These are phyloP conservation scores for Dactylellina leptospora DNA, from an alignment of 2,329 filamentous ascomycete genomes.

Conservation along the genomic window DNA sequence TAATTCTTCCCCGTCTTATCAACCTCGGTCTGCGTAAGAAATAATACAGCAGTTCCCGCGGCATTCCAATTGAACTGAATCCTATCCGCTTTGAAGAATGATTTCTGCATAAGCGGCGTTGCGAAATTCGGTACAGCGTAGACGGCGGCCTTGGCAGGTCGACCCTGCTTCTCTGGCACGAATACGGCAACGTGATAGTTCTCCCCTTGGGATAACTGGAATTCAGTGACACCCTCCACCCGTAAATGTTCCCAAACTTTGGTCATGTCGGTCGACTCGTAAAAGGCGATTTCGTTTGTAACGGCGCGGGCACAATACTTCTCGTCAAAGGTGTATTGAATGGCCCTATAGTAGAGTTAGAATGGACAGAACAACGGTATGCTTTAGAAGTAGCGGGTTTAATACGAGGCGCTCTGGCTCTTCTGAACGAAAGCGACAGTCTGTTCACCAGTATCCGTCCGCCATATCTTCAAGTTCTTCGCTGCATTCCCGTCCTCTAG, in stretches of 20 bases:
- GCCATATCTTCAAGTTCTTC: slow-evolving; percentile 98
- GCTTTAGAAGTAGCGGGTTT: background rate
- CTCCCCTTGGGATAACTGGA: slow-evolving; percentile 87
- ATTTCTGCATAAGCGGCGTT: slow-evolving; percentile 90
- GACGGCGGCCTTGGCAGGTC: slow-evolving; percentile 91
- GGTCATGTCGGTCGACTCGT: slow-evolving; percentile 82
- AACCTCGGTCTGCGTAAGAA: slow-evolving; percentile 95
- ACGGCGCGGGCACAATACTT: slow-evolving; percentile 90
- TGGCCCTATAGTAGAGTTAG: slow-evolving; percentile 65
- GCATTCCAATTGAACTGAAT: slow-evolving; percentile 98
- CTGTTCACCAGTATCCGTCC: slow-evolving; percentile 73
- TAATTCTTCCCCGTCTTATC: slow-evolving; percentile 99
- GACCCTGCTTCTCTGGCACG: slow-evolving; percentile 93
- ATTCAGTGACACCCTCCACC: slow-evolving; percentile 88
- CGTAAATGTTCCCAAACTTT: slow-evolving; percentile 95
- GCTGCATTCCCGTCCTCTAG: slow-evolving; percentile 91
- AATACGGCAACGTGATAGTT: slow-evolving; percentile 94
- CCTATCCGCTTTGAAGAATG: slow-evolving; percentile 99
- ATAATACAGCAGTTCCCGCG: slow-evolving; percentile 86
- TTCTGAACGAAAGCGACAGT: slow-evolving; percentile 96
- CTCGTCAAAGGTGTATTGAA: slow-evolving; percentile 96
- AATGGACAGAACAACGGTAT: background rate
- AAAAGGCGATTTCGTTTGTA: slow-evolving; percentile 98
- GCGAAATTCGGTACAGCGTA: slow-evolving; percentile 90
- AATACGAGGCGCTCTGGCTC: slow-evolving; percentile 82